Base-by-base conservation (phyloP, 768 basidiomycete genomes). In the Lactarius indigo region DNA sequence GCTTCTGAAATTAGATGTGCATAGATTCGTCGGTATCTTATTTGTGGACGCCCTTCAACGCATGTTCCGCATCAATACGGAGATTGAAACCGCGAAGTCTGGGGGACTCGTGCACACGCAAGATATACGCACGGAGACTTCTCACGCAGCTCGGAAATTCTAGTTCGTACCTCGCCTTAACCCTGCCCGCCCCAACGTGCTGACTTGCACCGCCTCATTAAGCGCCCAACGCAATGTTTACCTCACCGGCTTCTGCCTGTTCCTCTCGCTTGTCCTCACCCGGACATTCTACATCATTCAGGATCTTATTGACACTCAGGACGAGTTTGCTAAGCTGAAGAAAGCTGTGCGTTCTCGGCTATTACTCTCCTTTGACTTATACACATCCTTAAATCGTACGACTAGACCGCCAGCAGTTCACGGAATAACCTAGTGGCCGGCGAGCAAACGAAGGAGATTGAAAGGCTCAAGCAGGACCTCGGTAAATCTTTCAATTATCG, bases 201-300 rank as follows among this genome's bases (percentile, higher is more conserved):
- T 68, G 42, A 42, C 33, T 15, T 23, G 65, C 55, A 23, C 17
- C 26, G 33, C 30, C n/a, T 31, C 35, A 10, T 42, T 59, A 65
- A 94, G 92, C 72, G 84, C 93, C 2, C 93, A 96, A 75, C 84
- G 94, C 63, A 97, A 96, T 75, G 87, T 89, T 65, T 98, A 98
- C 76, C 84, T 98, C 18, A 96, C 95, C 8, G 92, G 92, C 0
- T 95, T 94, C 76, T 93, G 91, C 66, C 83, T 99, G 56, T 97
- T 98, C 88, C 88, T 99, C 26, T 97, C 96, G 10, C 87, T 98
- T 64, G 89, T 97, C 71, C 87, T 98, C 71, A 90, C 95, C 2
- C 89, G 96, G 72, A 92, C 91, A 4, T 98, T 98, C 81, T 89
- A 89, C 75, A 91, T 98, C 76, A 85, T 91, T 56, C 87, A 95